These are phyloP conservation scores for Vanderwaltozyma verrucispora DNA, from an alignment of 805 yeast species.

Conservation along the genomic window DNA sequence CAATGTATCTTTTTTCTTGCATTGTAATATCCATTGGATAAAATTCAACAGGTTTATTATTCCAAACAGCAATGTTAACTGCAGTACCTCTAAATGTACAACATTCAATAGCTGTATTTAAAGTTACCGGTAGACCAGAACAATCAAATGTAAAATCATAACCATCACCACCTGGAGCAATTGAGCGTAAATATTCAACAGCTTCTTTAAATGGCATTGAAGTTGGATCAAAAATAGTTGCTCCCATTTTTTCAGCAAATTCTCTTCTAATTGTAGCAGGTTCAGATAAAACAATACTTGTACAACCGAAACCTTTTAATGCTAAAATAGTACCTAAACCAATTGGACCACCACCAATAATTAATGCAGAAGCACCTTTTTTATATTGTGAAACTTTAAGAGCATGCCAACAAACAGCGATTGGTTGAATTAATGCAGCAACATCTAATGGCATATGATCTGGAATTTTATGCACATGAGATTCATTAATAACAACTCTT, in stretches of 20 bases:
- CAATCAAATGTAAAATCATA: slow-evolving; percentile 44
- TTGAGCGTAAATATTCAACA: slow-evolving; percentile 31
- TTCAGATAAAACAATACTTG: slow-evolving; percentile 42
- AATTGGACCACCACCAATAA: slow-evolving; percentile 55
- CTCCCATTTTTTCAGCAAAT: slow-evolving; percentile 41
- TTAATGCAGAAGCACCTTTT: slow-evolving; percentile 37
- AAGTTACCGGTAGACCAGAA: slow-evolving; percentile 42
- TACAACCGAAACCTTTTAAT: slow-evolving; percentile 42
- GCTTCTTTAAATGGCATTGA: slow-evolving; percentile 29
- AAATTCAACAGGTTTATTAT: slow-evolving; percentile 37
- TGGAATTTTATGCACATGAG: slow-evolving; percentile 34
- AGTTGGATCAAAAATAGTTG: slow-evolving; percentile 40
- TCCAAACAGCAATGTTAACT: slow-evolving; percentile 60
- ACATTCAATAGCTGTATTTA: slow-evolving; percentile 40
- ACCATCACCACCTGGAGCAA: slow-evolving; percentile 35
- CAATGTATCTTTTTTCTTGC: slow-evolving; percentile 45
- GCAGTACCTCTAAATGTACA: slow-evolving; percentile 46
- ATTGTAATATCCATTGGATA: slow-evolving; percentile 47
- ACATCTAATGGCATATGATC: slow-evolving; percentile 38
- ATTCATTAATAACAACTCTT: slow-evolving; percentile 33
- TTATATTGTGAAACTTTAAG: slow-evolving; percentile 37
- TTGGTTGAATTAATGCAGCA: slow-evolving; percentile 49
- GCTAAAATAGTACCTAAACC: slow-evolving; percentile 51
- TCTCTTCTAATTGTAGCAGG: slow-evolving; percentile 43
- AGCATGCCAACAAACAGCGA: slow-evolving; percentile 52